Evolutionary conservation across 192 early-diverging fungal species (phyloP).

Genomic region (Backusella psychrophila): DNA sequence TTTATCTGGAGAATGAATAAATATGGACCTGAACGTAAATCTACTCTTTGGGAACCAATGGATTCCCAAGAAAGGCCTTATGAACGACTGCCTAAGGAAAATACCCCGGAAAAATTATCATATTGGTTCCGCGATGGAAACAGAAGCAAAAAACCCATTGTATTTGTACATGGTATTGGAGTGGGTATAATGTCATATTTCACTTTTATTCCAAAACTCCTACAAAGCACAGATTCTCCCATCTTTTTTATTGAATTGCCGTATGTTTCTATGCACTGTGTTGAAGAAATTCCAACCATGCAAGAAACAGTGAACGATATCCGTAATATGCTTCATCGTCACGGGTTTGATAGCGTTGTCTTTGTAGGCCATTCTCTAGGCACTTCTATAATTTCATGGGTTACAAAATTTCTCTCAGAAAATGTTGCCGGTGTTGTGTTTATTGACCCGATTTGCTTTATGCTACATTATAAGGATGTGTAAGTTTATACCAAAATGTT

Average conservation of each 20-base stretch:
- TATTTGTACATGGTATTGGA: constrained; percentile 66
- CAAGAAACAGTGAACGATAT: constrained; percentile 56
- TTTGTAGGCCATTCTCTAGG: constrained; percentile 72
- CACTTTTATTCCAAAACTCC: constrained; percentile 46
- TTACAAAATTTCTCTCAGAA: constrained; percentile 50
- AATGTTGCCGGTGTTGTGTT: constrained; percentile 52
- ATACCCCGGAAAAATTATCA: constrained; percentile 11
- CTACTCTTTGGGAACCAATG: neutral
- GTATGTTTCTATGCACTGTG: constrained; percentile 62
- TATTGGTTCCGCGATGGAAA: constrained; percentile 36
- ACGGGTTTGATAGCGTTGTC: constrained; percentile 48
- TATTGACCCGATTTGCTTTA: constrained; percentile 65
- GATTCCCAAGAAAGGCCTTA: constrained; percentile 8
- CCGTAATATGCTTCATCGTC: constrained; percentile 51
- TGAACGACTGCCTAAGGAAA: neutral
- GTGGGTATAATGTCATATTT: constrained; percentile 57
- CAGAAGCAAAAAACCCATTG: constrained; percentile 24
- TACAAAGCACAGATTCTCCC: constrained; percentile 35
- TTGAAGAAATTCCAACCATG: constrained; percentile 54
- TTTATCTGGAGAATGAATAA: constrained; percentile 23
- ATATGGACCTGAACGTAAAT: constrained; percentile 8
- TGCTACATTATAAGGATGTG: constrained; percentile 59
- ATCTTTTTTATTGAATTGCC: constrained; percentile 57
- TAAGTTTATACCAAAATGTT: neutral
- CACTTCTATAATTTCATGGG: constrained; percentile 55